A percentile compares a stretch with the other conserved stretches of the same genome.
phyloP scores from a whole-genome alignment of 495 filamentous ascomycete genomes.

The Lasiosphaeria miniovina region DNA sequence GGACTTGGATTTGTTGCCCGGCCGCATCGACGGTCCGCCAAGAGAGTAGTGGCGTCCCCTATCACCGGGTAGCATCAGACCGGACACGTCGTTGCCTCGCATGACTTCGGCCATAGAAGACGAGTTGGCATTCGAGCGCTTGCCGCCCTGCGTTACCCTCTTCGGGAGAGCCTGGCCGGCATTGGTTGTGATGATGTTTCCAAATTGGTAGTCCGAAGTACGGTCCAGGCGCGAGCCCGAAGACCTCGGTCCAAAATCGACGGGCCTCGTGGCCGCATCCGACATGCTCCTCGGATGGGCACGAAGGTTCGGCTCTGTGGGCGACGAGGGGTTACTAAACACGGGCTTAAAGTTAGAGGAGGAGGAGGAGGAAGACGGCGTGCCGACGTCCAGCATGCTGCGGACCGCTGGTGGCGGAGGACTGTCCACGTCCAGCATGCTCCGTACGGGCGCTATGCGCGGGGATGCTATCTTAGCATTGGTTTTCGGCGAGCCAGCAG shows the following conservation, averaged over 20 bases:
- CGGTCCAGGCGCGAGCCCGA: slow-evolving; percentile 36
- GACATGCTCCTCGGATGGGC: slow-evolving; percentile 49
- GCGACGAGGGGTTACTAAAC: slow-evolving; percentile 42
- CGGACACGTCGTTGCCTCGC: slow-evolving; percentile 43
- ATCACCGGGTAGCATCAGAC: slow-evolving; percentile 42
- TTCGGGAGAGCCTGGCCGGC: slow-evolving; percentile 42
- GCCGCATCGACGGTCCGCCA: slow-evolving; percentile 34
- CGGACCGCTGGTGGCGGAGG: slow-evolving; percentile 34
- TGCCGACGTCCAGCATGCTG: slow-evolving; percentile 43
- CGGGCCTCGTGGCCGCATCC: slow-evolving; percentile 45
- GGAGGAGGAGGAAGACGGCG: slow-evolving; percentile 21
- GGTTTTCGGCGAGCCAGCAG: slow-evolving; percentile 24
- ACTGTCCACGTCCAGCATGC: slow-evolving; percentile 57
- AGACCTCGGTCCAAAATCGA: slow-evolving; percentile 39
- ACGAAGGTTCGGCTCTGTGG: slow-evolving; percentile 25
- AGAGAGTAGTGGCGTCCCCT: slow-evolving; percentile 47
- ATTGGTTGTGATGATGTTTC: slow-evolving; percentile 48
- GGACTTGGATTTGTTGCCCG: slow-evolving; percentile 56
- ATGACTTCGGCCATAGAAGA: slow-evolving; percentile 51
- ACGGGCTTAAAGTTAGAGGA: slow-evolving; percentile 22
- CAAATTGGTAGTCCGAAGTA: slow-evolving; percentile 51
- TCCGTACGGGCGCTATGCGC: slow-evolving; percentile 47
- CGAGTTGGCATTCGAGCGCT: slow-evolving; percentile 30
- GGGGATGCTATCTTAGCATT: slow-evolving; percentile 25
- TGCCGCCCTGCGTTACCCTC: slow-evolving; percentile 40